Percentiles rank a stretch among this genome's conserved stretches.
phyloP scores from a whole-genome alignment of 2,329 filamentous ascomycete genomes.

The Didymella exigua region DNA sequence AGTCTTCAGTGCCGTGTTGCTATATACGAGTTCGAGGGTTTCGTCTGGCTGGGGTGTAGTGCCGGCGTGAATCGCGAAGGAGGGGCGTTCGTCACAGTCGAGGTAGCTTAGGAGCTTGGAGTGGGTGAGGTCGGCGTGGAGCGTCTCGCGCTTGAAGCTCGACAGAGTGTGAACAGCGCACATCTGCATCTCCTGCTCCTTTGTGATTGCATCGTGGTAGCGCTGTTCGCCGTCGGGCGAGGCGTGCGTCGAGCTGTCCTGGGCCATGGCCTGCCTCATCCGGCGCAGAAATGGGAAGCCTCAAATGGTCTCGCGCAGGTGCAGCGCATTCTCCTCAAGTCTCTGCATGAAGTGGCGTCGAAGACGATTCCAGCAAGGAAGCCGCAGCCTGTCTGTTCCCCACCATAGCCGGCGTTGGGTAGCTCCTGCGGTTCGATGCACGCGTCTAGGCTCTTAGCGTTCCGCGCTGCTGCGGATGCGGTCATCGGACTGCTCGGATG shows the following conservation, averaged over 20 bases:
- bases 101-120: slow-evolving; percentile 30
- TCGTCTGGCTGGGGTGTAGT: slow-evolving; percentile 11
- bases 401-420: neutral
- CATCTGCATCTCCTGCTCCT: slow-evolving; percentile 12
- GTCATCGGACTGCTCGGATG: too few species aligned
- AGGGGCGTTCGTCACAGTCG: slow-evolving; percentile 32
- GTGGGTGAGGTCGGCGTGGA: slow-evolving; percentile 14
- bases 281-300: neutral
- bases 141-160: slow-evolving; percentile 8
- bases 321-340: slow-evolving; percentile 1
- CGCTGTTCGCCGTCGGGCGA: slow-evolving; percentile 2
- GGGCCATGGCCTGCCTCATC: slow-evolving; percentile 11
- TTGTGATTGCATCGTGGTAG: slow-evolving; percentile 14
- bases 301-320: neutral
- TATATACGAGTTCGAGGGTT: slow-evolving; percentile 29
- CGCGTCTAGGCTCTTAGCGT: slow-evolving; percentile 9
- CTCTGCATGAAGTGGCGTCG: neutral
- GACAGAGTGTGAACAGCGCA: slow-evolving; percentile 13
- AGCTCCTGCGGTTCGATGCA: slow-evolving; percentile 1
- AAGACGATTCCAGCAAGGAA: neutral
- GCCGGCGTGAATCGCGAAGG: slow-evolving; percentile 29
- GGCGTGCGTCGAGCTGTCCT: neutral
- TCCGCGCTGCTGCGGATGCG: neutral
- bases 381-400: neutral
- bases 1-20: slow-evolving; percentile 31